phyloP scores from a whole-genome alignment of 1,284 basidiomycete genomes.

The Veloporphyrellus conicus region DNA sequence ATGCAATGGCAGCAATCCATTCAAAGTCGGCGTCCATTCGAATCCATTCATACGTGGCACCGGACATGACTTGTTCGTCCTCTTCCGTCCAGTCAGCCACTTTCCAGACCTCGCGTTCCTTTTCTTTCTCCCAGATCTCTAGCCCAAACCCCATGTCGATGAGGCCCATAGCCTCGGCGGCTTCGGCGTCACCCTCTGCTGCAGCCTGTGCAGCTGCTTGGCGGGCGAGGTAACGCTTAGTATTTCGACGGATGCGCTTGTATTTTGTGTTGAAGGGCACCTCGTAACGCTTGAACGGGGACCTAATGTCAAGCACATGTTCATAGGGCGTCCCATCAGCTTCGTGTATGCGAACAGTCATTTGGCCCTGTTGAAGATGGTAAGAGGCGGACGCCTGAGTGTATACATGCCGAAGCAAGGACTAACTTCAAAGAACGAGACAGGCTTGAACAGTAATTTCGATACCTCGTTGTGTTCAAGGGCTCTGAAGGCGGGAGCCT shows the following conservation, averaged over 20 bases:
- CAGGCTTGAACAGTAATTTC: conserved; percentile 73
- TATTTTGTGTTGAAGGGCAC: conserved; percentile 99
- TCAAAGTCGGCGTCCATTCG: conserved; percentile 98
- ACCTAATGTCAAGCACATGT: conserved; percentile 91
- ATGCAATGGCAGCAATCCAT: conserved; percentile 91
- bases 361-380: conserved; percentile 64
- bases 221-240: conserved; percentile 89
- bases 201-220: conserved; percentile 92
- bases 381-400: conserved; percentile 6
- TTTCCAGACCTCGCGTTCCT: conserved; percentile 89
- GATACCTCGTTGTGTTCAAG: conserved; percentile 66
- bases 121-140: conserved; percentile 94
- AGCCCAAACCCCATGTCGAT: conserved; percentile 95
- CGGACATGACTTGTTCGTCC: conserved; percentile 89
- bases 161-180: conserved; percentile 89
- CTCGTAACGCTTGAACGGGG: conserved; percentile 85
- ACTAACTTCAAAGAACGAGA: conserved; percentile 78
- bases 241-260: conserved; percentile 92
- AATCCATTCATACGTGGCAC: conserved; percentile 99
- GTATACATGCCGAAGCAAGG: neutral
- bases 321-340: conserved; percentile 99
- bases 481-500: conserved; percentile 70
- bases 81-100: conserved; percentile 98
- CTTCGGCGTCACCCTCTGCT: conserved; percentile 85
- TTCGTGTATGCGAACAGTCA: conserved; percentile 98